Conservation (phyloP, 257 asterid genomes). For the Lycium barbarum region DNA sequence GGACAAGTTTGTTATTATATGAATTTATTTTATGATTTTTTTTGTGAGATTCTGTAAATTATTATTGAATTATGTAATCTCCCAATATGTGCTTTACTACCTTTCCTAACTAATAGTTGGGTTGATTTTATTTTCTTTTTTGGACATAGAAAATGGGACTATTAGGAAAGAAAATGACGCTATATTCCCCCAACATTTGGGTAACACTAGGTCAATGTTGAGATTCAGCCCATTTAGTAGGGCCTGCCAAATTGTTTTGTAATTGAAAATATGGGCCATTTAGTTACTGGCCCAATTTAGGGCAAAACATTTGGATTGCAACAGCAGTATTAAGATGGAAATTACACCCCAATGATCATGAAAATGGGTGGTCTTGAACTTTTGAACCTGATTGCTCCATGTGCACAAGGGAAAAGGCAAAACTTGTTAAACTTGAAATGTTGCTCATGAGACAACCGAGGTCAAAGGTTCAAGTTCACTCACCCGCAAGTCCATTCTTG, state of each 20-base stretch:
- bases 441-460: too few species aligned
- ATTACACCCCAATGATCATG: too few species aligned
- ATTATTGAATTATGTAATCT: neutral
- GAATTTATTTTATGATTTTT: neutral
- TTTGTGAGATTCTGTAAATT: constrained; percentile 1
- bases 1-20: neutral
- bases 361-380: too few species aligned
- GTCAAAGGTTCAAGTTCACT: too few species aligned
- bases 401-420: too few species aligned
- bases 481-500: too few species aligned
- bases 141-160: neutral
- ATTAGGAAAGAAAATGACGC: neutral
- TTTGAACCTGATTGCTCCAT: too few species aligned
- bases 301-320: neutral
- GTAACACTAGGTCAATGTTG: neutral
- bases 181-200: neutral
- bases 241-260: neutral
- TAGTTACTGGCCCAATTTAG: neutral
- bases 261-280: neutral
- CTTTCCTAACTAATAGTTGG: neutral
- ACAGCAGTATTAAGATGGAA: neutral
- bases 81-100: neutral
- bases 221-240: neutral
- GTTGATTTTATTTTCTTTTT: neutral
- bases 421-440: too few species aligned